Evolutionary conservation across 2,329 filamentous ascomycete genomes (phyloP), one percentile per base, ranked within the genome.

Genomic region (Aspergillus sojae): DNA sequence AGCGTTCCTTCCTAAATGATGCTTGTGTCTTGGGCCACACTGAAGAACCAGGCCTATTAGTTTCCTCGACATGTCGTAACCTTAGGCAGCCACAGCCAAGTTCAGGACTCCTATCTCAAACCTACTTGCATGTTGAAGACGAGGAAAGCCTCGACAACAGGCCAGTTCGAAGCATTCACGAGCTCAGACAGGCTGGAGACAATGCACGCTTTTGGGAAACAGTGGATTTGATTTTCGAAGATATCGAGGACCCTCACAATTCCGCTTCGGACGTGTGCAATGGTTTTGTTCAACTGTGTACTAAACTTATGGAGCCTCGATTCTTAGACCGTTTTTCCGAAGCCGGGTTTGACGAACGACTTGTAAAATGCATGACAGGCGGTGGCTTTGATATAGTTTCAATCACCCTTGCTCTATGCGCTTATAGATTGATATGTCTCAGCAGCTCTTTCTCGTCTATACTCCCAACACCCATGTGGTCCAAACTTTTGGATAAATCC

Each of bases 271-370:
- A 80, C 39, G 80, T 82, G 63, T 81, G 86, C 50, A 85, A 79
- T 69, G 83, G 83, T 3, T 78, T 88, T 64, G 75, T 86, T 45
- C 85, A 88, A 59, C 75, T 89, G n/a, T 82, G 83, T 58, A 75
- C 74, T 30, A 87, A 85, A 67, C 76, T 88, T 62, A 68, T 78
- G 3, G 82, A 82, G 43, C 57, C 72, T 26, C 70, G 72, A n/a
- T 78, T 79, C 60, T 70, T 72, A 36, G 72, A 71, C n/a, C 76
- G 78, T 34, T 93, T 97, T 70, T 84, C 91, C 23, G 89, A 93
- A 65, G 89, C 92, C 68, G 87, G 88, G 7, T 87, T 91, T 61
- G 91, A 92, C 65, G 85, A 88, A 60, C 86, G 85, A 34, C 81
- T 97, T 19, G 85, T 93, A 58, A 82, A 85, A 52, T 85, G 86